Evolutionary conservation across 805 yeast species (phyloP), one percentile per base, ranked within the genome.

Genomic region (Myxozyma neotropica): DNA sequence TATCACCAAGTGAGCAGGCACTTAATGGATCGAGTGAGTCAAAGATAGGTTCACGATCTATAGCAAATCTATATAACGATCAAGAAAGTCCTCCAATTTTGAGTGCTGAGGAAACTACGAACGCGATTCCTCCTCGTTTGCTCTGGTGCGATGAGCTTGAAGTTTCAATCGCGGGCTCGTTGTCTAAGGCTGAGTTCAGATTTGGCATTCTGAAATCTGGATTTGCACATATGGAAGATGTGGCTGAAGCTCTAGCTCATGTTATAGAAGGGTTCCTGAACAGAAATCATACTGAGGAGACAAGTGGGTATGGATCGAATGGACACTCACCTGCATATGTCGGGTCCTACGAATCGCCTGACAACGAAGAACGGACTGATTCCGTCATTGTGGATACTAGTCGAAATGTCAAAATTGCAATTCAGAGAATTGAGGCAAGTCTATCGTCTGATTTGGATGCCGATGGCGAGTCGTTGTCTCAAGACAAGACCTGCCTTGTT

Each of bases 1-100:
- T 86, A 10, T 83, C 89, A 0, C 79, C 81, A 51, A 69, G 55
- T 24, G 50, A 33, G 27, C 55, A 45, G 19, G 46, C 5, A 5
- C 26, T 50, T 10, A 35, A n/a, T 4, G 43, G 43, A 48, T 36
- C 43, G 8, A 17, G 24, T 17, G 17, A 10, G 3, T 31, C 40
- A 19, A 35, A 24, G 13, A 1, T 23, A 17, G 27, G 27, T 10
- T 31, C 27, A 5, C 19, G 10, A 10, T 35, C n/a, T 23, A 12
- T 1, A 4, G 21, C 40, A 8, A 47, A 23, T 23, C 15, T 21
- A 8, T 13, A 31, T n/a, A 15, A 33, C 51, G 17, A 33, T 13
- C 6, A 24, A 35, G 17, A 4, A n/a, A 43, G 13, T 19, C 21
- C 27, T 19, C 29, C 39, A 3, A 12, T 29, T 31, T 12, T 24